Conservation (phyloP, 1,284 basidiomycete genomes). For the Singerocomus rubriflavus region DNA sequence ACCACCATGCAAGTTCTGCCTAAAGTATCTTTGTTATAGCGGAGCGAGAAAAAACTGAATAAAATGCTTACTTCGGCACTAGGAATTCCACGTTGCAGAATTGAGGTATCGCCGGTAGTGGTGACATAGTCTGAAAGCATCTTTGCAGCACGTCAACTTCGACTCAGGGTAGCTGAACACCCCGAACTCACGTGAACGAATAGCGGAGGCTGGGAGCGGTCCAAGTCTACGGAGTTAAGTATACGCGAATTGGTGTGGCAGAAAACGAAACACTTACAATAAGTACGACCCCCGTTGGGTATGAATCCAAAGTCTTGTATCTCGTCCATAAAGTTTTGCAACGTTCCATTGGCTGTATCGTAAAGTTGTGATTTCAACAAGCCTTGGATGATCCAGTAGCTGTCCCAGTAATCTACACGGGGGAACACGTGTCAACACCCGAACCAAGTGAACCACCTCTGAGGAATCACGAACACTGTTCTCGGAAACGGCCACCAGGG, state of each 20-base stretch:
- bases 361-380: constrained; percentile 77
- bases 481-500: constrained; percentile 75
- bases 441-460: constrained; percentile 6
- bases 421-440: constrained; percentile 1
- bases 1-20: constrained; percentile 85
- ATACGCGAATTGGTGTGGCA: background rate
- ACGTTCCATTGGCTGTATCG: constrained; percentile 68
- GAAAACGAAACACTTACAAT: constrained; percentile 49
- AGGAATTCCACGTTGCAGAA: constrained; percentile 63
- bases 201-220: constrained; percentile 88
- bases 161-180: background rate
- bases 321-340: constrained; percentile 94
- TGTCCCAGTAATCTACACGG: constrained; percentile 73
- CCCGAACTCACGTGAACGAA: constrained; percentile 63
- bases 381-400: constrained; percentile 85
- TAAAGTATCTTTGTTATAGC: constrained; percentile 24
- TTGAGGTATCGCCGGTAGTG: constrained; percentile 55
- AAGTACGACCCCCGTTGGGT: constrained; percentile 87
- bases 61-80: constrained; percentile 47
- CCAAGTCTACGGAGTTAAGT: constrained; percentile 52
- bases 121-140: constrained; percentile 69
- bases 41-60: constrained; percentile 37
- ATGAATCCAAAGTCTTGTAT: constrained; percentile 81
- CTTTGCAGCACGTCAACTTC: constrained; percentile 28
- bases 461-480: constrained; percentile 51